A percentile compares a stretch with the other conserved stretches of the same genome.
phyloP scores from a whole-genome alignment of 495 filamentous ascomycete genomes.

The Xylaria bambusicola region DNA sequence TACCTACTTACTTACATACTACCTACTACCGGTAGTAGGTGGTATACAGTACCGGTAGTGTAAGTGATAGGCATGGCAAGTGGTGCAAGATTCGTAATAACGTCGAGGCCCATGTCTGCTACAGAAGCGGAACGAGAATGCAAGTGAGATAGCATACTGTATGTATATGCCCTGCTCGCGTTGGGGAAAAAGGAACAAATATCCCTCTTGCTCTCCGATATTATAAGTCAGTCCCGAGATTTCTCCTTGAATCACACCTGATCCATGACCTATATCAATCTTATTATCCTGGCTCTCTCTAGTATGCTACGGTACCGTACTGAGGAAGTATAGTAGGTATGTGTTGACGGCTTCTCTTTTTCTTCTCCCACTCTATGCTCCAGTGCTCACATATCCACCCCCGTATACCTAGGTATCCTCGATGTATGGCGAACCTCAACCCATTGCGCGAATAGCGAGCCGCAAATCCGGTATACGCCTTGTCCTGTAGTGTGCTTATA shows the following conservation, averaged over 20 bases:
- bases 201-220: constrained; percentile 1
- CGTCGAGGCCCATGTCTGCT: neutral
- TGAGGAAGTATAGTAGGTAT: too few relatives aligned
- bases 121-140: neutral
- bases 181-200: neutral
- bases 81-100: neutral
- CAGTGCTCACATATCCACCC: too few relatives aligned
- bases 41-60: neutral
- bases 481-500: neutral
- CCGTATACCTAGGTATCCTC: too few relatives aligned
- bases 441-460: too few relatives aligned
- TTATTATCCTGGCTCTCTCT: too few relatives aligned
- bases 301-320: too few relatives aligned
- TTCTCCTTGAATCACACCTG: neutral
- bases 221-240: neutral
- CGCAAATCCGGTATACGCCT: too few relatives aligned
- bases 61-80: neutral
- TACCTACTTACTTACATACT: too few relatives aligned
- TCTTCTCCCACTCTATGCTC: too few relatives aligned
- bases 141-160: neutral
- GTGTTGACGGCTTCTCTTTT: too few relatives aligned
- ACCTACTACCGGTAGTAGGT: too few relatives aligned
- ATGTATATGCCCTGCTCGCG: neutral
- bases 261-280: neutral
- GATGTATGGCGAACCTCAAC: too few relatives aligned